Conservation (phyloP, 1,139 yeast genomes). For the Geotrichum klebahnii region DNA sequence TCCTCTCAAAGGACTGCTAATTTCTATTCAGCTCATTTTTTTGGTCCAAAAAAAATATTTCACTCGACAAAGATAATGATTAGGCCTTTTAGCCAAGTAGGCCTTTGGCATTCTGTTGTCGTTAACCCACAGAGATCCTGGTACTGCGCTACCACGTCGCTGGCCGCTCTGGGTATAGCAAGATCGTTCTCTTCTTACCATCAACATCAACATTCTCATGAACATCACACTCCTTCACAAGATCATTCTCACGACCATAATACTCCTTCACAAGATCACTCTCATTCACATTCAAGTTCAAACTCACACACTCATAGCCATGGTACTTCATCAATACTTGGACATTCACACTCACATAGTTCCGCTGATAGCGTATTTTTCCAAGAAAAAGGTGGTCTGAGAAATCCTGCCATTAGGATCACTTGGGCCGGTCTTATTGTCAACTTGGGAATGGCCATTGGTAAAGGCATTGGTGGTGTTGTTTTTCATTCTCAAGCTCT, state of each 20-base stretch:
- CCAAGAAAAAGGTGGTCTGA: constrained; percentile 36
- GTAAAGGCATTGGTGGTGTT: constrained; percentile 85
- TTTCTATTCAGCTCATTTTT: too few relatives aligned
- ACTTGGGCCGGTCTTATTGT: constrained; percentile 87
- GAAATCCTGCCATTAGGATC: constrained; percentile 84
- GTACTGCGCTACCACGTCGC: neutral
- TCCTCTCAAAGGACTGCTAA: neutral
- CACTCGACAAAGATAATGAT: neutral
- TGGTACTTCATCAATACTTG: constrained; percentile 18
- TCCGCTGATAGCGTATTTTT: constrained; percentile 31
- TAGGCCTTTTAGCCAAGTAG: neutral
- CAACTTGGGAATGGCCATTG: constrained; percentile 81
- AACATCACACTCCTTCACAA: neutral
- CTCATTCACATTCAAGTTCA: constrained; percentile 24
- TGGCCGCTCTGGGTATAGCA: neutral
- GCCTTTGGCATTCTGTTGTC: neutral
- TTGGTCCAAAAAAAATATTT: neutral
- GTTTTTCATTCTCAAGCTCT: constrained; percentile 91
- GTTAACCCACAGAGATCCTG: neutral
- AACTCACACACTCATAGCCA: constrained; percentile 21
- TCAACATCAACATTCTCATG: constrained; percentile 1
- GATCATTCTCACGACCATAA: neutral
- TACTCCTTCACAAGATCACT: constrained; percentile 23
- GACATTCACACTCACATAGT: constrained; percentile 30
- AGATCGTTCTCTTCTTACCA: neutral